Evolutionary conservation across 2,329 filamentous ascomycete genomes (phyloP).

Genomic region (Pseudocercospora cruenta): DNA sequence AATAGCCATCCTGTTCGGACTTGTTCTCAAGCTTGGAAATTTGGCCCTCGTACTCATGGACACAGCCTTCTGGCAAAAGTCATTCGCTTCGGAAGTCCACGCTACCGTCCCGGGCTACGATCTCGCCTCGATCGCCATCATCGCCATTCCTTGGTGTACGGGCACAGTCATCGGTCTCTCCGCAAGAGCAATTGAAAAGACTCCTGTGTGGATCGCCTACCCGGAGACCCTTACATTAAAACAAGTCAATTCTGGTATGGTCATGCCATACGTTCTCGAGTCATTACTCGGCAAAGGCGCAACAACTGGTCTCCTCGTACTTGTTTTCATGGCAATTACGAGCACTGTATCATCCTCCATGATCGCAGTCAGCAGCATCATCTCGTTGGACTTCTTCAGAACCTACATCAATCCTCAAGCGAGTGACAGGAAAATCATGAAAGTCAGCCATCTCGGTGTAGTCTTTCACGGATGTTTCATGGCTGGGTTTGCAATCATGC

Average conservation of each 20-base stretch:
- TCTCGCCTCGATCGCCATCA: slow-evolving; percentile 50
- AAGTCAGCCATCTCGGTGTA: slow-evolving; percentile 53
- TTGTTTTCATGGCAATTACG: slow-evolving; percentile 58
- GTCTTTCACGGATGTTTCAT: slow-evolving; percentile 55
- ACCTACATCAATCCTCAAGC: slow-evolving; percentile 55
- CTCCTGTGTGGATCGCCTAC: slow-evolving; percentile 51
- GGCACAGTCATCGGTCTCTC: slow-evolving; percentile 53
- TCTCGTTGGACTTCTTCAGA: slow-evolving; percentile 56
- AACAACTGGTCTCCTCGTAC: slow-evolving; percentile 50
- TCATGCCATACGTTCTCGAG: slow-evolving; percentile 53
- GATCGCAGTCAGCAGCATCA: slow-evolving; percentile 57
- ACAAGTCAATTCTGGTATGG: slow-evolving; percentile 50
- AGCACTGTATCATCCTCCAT: slow-evolving; percentile 55
- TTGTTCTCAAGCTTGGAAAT: slow-evolving; percentile 1
- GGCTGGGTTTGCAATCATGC: slow-evolving; percentile 51
- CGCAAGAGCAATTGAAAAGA: slow-evolving; percentile 51
- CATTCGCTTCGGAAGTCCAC: slow-evolving; percentile 53
- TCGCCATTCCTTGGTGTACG: slow-evolving; percentile 53
- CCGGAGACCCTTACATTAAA: slow-evolving; percentile 46
- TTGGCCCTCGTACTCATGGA: background rate
- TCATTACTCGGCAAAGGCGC: slow-evolving; percentile 50
- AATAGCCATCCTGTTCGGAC: too few species aligned
- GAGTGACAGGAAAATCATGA: slow-evolving; percentile 47
- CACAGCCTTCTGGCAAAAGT: slow-evolving; percentile 53
- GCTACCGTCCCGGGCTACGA: slow-evolving; percentile 55